A percentile compares a stretch with the other conserved stretches of the same genome.
Conservation (phyloP, 495 filamentous ascomycete species). For the Penicillium canescens region DNA sequence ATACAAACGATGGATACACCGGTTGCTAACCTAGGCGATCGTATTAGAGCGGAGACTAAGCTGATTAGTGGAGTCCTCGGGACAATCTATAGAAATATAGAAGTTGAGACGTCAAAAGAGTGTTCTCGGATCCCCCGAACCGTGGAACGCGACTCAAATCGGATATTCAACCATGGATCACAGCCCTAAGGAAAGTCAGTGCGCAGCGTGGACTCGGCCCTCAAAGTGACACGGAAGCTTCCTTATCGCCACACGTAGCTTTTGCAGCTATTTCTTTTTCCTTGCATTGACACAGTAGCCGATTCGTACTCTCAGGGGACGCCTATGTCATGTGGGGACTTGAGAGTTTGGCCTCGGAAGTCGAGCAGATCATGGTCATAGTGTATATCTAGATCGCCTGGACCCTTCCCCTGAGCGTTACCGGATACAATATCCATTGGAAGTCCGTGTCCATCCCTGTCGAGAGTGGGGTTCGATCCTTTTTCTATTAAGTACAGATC, state of each 20-base stretch:
- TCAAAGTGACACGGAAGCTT: slow-evolving; percentile 11
- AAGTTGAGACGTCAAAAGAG: slow-evolving; percentile 7
- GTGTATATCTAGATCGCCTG: slow-evolving; percentile 4
- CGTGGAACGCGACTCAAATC: slow-evolving; percentile 6
- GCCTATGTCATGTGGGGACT: slow-evolving; percentile 13
- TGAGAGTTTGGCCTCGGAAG: slow-evolving; percentile 1
- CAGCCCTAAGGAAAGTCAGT: slow-evolving; percentile 19
- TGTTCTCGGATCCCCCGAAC: slow-evolving; percentile 15
- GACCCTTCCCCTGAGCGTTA: neutral
- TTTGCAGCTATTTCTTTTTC: slow-evolving; percentile 22
- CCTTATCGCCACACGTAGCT: slow-evolving; percentile 26
- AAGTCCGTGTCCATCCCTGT: neutral
- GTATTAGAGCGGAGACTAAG: neutral
- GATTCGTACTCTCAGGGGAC: slow-evolving; percentile 9
- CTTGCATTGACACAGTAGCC: slow-evolving; percentile 21
- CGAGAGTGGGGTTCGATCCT: neutral
- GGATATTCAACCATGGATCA: slow-evolving; percentile 1
- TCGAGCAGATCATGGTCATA: slow-evolving; percentile 5
- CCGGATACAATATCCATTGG: slow-evolving; percentile 13
- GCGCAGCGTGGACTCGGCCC: slow-evolving; percentile 14
- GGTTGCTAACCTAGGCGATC: too few relatives aligned
- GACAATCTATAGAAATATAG: neutral
- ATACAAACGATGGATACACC: neutral
- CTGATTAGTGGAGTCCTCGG: neutral
- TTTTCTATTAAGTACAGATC: neutral